Conservation (phyloP, 768 basidiomycete genomes). For the Leucocoprinus leucothites region DNA sequence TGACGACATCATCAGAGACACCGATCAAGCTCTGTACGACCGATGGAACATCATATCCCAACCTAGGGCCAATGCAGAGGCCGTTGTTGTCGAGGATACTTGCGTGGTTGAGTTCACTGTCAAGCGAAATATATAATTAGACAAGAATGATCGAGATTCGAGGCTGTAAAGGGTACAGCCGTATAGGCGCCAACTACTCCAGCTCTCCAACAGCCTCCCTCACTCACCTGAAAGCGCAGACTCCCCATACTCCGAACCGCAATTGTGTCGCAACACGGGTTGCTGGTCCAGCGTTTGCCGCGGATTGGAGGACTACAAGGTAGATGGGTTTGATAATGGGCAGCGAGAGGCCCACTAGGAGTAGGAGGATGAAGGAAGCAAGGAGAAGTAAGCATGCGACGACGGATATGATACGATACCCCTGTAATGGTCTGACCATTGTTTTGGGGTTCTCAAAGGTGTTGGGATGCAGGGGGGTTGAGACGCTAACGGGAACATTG, state of each 20-base stretch:
- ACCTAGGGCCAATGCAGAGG: slow-evolving; percentile 56
- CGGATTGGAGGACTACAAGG: slow-evolving; percentile 47
- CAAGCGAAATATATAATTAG: slow-evolving; percentile 25
- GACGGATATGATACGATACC: slow-evolving; percentile 45
- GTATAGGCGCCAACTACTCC: no score
- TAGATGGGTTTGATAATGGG: slow-evolving; percentile 73
- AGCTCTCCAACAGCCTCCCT: no score
- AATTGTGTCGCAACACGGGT: slow-evolving; percentile 58
- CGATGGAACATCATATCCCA: slow-evolving; percentile 67
- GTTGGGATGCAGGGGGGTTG: not conserved
- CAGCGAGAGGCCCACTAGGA: slow-evolving; percentile 73
- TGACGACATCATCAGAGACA: slow-evolving; percentile 40
- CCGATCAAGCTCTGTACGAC: slow-evolving; percentile 38
- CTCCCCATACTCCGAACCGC: slow-evolving; percentile 81
- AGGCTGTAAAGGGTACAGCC: not conserved
- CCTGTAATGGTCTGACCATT: slow-evolving; percentile 32
- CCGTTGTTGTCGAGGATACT: slow-evolving; percentile 36
- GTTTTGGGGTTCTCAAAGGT: not conserved
- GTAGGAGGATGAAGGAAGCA: slow-evolving; percentile 64
- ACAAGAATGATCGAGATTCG: not conserved
- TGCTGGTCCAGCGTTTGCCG: slow-evolving; percentile 22
- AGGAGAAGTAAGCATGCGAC: slow-evolving; percentile 49
- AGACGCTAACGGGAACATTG: not conserved
- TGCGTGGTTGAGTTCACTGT: slow-evolving; percentile 27
- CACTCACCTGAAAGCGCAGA: slow-evolving; percentile 59